Percentiles rank a stretch among this genome's conserved stretches.
phyloP scores from a whole-genome alignment of 2,329 filamentous ascomycete species.

The Eutypa lata region DNA sequence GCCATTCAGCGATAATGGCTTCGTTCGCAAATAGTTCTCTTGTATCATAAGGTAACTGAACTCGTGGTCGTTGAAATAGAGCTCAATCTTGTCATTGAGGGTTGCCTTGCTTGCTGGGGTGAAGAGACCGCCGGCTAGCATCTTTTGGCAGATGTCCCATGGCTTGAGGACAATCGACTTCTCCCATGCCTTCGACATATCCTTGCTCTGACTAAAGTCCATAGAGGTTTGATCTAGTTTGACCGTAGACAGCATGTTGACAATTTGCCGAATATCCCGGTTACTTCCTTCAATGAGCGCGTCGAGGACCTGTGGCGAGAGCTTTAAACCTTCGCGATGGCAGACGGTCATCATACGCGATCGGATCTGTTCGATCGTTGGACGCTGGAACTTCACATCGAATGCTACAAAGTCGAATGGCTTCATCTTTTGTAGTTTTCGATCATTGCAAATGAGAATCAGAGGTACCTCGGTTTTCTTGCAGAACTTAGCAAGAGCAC shows the following conservation, averaged over 20 bases:
- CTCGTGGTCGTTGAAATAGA: slow-evolving; percentile 99
- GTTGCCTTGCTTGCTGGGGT: slow-evolving; percentile 77
- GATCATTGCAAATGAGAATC: slow-evolving; percentile 97
- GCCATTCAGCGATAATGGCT: slow-evolving; percentile 62
- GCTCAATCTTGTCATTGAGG: slow-evolving; percentile 94
- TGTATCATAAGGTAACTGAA: slow-evolving; percentile 98
- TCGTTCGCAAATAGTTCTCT: slow-evolving; percentile 90
- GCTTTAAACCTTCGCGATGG: slow-evolving; percentile 83
- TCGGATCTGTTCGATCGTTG: slow-evolving; percentile 86
- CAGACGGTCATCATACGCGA: slow-evolving; percentile 94
- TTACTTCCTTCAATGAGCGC: slow-evolving; percentile 93
- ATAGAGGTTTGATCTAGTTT: slow-evolving; percentile 82
- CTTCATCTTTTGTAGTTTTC: slow-evolving; percentile 93
- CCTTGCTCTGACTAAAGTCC: slow-evolving; percentile 80
- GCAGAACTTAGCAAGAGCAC: slow-evolving; percentile 88
- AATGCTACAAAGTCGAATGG: slow-evolving; percentile 86
- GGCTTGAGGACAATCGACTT: slow-evolving; percentile 96
- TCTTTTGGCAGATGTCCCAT: slow-evolving; percentile 96
- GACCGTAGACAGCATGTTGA: slow-evolving; percentile 96
- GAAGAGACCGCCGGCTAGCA: slow-evolving; percentile 85
- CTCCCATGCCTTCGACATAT: slow-evolving; percentile 97
- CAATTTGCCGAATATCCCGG: slow-evolving; percentile 94
- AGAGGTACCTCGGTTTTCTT: slow-evolving; percentile 93
- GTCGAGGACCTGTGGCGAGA: slow-evolving; percentile 80
- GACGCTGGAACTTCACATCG: slow-evolving; percentile 83